Evolutionary conservation across 768 basidiomycete species (phyloP), one percentile per base, ranked within the genome.

Genomic region (Tricholoma sp.): DNA sequence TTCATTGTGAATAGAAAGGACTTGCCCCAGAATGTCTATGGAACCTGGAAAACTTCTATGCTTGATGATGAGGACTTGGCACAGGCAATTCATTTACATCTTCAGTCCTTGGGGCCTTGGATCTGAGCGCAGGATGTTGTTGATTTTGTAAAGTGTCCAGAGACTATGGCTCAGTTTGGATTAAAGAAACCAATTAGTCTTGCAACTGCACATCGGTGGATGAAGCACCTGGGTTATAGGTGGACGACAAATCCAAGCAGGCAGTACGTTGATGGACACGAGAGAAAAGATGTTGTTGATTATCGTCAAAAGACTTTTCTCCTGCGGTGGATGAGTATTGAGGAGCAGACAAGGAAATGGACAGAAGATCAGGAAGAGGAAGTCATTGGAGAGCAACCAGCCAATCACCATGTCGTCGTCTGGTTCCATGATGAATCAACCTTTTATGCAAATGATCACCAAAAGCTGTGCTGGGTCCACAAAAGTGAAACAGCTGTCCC

Each of bases 391-490:
- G 41, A 21, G 5, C 10, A 34, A 10, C 49, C 24, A 27, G 24
- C 18, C 1, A 50, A 50, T 50, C 12, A 12, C 24, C 24, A 21
- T 22, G 19, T 12, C 35, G 47, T 69, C 43, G 52, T 63, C 0
- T 65, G 61, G 64, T 57, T 54, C 27, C 67, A 72, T 41, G 64
- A 72, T 54, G 66, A 74, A 55, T 71, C 66, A 7, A 74, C 60
- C 10, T 73, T 71, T 54, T 67, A 70, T 57, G 64, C 64, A 8
- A 63, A 74, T 61, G 67, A 74, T 52, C 58, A 59, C 1, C 50
- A 59, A 3, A 63, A 62, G 22, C 27, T 49, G 6, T 31, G 58
- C 5, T 71, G 71, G 68, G 62, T 68, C 24, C 60, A 66, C 27
- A 21, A 22, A 10, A 14, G 29, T 6, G 63, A 56, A 35, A 61